Base-by-base conservation (phyloP, 139 green algal species). In the Astrephomene gubernaculifera region DNA sequence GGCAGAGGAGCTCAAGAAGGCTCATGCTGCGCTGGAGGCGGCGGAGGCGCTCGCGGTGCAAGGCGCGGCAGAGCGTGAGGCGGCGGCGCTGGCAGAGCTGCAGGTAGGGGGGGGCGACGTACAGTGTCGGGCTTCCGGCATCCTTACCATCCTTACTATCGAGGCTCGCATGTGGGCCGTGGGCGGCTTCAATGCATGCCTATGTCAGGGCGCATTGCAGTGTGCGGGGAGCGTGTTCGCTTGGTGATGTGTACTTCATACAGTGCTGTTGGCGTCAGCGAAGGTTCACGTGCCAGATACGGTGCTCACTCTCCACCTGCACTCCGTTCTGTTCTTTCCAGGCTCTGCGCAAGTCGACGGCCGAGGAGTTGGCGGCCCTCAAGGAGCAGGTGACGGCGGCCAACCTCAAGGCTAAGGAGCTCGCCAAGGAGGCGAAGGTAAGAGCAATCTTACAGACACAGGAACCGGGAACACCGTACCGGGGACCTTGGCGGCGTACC, bases 1-100 rank as follows among this genome's bases (percentile, higher is more conserved):
- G 14, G 38, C 60, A 9, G 76, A 83, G 76, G 76, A 83, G 76
- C 76, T 83, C 0, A 83, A 83, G 54, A 61, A 44, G 39, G 35
- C 29, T 6, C 29, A 49, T 6, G 60, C 60, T 39, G 76, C 54
- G 27, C 57, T 83, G 60, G 35, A 72, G 41, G 76, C 76, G 4
- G 60, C 76, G 5, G 76, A 83, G 61, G 31, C 27, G 17, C 39
- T 22, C 5, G 76, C 38, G 2, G 41, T 33, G 5, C 31, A 61
- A 31, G 64, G 57, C 29, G 60, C 41, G 21, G 76, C 27, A 12
- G 76, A 71, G 76, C 57, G 60, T 0, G 60, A 83, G 57, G 41
- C 39, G 7, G 76, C 76, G 5, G 22, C 65, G 1, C 29, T 5
- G 2, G 76, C 9, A 27, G 60, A 83, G 39, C 60, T 83, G 12